These are phyloP conservation scores for Prosopis cineraria DNA, from an alignment of 306 rosid species.

Conservation along the genomic window DNA sequence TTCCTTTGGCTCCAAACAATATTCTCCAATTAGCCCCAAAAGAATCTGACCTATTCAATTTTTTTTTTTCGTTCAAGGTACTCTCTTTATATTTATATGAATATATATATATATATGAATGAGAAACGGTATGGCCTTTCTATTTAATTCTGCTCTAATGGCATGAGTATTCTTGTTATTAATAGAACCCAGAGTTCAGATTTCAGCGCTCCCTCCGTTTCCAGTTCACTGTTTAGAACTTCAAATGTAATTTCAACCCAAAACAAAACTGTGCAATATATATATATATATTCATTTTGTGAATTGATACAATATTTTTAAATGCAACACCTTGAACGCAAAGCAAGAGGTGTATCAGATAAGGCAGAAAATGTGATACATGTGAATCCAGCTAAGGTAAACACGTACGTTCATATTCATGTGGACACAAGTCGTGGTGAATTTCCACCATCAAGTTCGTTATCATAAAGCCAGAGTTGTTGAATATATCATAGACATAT, in stretches of 20 bases:
- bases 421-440: constrained; percentile 39
- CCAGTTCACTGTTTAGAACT: background rate
- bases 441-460: constrained; percentile 40
- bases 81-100: too few relatives aligned
- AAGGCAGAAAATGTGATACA: constrained; percentile 27
- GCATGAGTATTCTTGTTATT: background rate
- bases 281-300: too few relatives aligned
- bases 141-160: background rate
- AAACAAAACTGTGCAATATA: too few relatives aligned
- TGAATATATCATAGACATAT: constrained; percentile 27
- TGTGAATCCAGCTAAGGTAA: constrained; percentile 61
- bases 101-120: too few relatives aligned
- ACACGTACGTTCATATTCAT: constrained; percentile 37
- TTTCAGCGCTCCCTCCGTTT: background rate
- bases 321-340: constrained; percentile 8
- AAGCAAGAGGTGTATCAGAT: constrained; percentile 9
- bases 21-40: background rate
- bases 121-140: background rate
- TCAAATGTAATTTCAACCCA: constrained; percentile 4
- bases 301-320: constrained; percentile 4
- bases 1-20: background rate
- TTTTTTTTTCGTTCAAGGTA: background rate
- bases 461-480: constrained; percentile 32
- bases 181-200: background rate
- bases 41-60: background rate